Conservation (phyloP, 2,329 filamentous ascomycete species). For the Trichoderma cornu-damae region DNA sequence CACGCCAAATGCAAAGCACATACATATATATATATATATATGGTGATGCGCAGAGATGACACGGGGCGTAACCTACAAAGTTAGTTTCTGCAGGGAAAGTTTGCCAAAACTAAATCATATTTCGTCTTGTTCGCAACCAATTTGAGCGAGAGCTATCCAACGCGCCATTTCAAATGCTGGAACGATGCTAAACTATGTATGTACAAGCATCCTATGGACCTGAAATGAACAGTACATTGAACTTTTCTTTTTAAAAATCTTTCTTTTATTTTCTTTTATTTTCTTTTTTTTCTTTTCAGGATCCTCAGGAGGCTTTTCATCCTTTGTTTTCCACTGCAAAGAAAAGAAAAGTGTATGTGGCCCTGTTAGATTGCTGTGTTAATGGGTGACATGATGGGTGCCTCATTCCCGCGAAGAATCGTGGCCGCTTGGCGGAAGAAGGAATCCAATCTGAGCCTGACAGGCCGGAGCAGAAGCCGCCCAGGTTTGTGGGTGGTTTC, state of each 20-base stretch:
- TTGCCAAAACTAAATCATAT: neutral
- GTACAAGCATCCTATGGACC: neutral
- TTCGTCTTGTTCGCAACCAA: neutral
- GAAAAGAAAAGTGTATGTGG: neutral
- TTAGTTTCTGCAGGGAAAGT: too few species aligned
- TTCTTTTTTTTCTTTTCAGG: too few species aligned
- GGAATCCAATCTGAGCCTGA: slow-evolving; percentile 36
- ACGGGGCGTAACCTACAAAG: neutral
- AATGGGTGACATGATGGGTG: neutral
- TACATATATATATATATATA: neutral
- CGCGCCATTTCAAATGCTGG: neutral
- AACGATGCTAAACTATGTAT: neutral
- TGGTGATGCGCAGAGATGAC: neutral
- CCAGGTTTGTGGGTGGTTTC: slow-evolving; percentile 30
- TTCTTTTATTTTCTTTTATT: neutral
- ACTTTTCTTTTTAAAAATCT: neutral
- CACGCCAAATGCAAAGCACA: neutral
- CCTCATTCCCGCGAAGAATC: slow-evolving; percentile 23
- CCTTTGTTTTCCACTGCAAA: too few species aligned
- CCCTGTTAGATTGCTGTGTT: neutral
- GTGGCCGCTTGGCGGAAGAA: slow-evolving; percentile 37
- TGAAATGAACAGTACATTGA: neutral
- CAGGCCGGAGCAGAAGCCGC: slow-evolving; percentile 33
- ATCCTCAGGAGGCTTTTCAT: too few species aligned
- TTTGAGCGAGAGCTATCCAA: neutral